These are phyloP conservation scores for Vaccinium darrowii DNA, from an alignment of 148 eudicot genomes.

Conservation along the genomic window DNA sequence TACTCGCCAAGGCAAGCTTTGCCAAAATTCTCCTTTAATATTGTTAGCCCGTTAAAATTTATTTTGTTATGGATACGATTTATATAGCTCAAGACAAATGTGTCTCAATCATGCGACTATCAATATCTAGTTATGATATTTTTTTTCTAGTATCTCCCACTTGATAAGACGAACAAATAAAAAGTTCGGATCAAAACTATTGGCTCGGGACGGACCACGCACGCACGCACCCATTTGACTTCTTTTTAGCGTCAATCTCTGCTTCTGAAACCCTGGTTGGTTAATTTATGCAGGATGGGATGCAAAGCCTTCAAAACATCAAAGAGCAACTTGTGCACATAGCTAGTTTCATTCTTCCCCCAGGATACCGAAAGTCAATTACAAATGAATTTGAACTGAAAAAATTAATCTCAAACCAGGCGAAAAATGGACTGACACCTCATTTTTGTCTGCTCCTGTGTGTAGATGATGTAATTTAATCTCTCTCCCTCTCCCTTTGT, in stretches of 20 bases:
- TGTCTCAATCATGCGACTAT: neutral
- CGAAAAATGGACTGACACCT: neutral
- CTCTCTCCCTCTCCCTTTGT: constrained; percentile 16
- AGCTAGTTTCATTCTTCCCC: neutral
- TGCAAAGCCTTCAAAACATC: neutral
- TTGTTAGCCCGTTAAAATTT: no score
- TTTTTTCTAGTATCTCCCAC: neutral
- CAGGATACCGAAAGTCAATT: neutral
- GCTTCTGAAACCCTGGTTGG: neutral
- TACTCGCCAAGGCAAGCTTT: neutral
- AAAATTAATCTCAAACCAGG: neutral
- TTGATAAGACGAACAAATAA: neutral
- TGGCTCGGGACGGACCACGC: no score
- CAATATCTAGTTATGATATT: neutral
- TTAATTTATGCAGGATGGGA: neutral
- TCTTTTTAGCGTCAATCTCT: no score
- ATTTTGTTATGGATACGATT: neutral
- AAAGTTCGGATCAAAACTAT: no score
- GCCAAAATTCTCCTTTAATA: no score
- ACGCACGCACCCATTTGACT: no score
- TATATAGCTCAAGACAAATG: neutral
- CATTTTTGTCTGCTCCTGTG: constrained; percentile 7
- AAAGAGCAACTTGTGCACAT: constrained; percentile 6
- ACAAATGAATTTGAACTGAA: neutral
- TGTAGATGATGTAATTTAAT: constrained; percentile 7